phyloP scores from a whole-genome alignment of 2,329 filamentous ascomycete species.

The Lachnellula subtilissima region DNA sequence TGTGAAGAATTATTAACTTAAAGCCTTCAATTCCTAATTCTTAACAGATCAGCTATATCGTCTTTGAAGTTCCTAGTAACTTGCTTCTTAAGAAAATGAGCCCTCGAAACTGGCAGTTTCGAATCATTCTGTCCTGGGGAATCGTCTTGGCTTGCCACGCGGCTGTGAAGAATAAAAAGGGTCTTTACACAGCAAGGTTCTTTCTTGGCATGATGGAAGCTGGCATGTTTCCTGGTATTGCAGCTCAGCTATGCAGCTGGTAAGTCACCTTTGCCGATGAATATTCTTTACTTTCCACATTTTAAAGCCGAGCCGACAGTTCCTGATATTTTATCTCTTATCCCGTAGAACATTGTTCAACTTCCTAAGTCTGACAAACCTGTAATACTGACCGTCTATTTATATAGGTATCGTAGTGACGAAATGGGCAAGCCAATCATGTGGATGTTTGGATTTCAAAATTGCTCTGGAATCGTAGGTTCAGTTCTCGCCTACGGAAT shows the following conservation, averaged over 20 bases:
- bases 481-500: constrained; percentile 48
- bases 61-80: constrained; percentile 39
- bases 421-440: constrained; percentile 39
- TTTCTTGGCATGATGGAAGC: constrained; percentile 40
- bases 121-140: constrained; percentile 36
- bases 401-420: constrained; percentile 37
- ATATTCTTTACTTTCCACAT: too few species aligned
- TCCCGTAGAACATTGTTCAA: too few species aligned
- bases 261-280: too few species aligned
- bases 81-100: constrained; percentile 34
- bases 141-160: constrained; percentile 36
- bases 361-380: too few species aligned
- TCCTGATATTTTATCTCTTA: too few species aligned
- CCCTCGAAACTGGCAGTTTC: constrained; percentile 35
- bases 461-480: constrained; percentile 34
- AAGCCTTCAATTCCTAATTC: background rate
- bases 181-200: constrained; percentile 37
- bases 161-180: constrained; percentile 35
- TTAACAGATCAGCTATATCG: constrained; percentile 35
- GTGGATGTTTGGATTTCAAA: constrained; percentile 40
- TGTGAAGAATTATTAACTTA: background rate
- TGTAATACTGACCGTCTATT: too few species aligned
- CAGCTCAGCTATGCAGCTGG: constrained; percentile 41
- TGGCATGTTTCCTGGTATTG: constrained; percentile 39
- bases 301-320: too few species aligned